Evolutionary conservation across 148 eudicot genomes (phyloP).

Genomic region (Heliamphora exappendiculata): DNA sequence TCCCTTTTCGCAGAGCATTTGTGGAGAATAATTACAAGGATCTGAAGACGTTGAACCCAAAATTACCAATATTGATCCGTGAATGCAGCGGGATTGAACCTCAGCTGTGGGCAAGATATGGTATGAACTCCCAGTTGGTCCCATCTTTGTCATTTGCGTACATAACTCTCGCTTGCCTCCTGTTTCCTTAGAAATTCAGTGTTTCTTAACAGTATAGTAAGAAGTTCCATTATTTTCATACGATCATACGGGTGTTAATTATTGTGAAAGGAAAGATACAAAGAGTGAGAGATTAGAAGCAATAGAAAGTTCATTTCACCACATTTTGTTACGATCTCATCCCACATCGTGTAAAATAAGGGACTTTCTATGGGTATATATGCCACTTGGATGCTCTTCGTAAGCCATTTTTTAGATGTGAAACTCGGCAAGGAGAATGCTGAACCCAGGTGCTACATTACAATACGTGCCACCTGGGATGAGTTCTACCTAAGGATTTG

Average conservation of each 20-base stretch:
- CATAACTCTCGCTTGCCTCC: neutral
- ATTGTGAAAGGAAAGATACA: neutral
- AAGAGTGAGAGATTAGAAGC: neutral
- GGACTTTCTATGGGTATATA: no score
- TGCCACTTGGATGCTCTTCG: no score
- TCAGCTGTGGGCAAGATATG: slow-evolving; percentile 97
- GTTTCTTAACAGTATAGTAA: neutral
- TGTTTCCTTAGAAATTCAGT: neutral
- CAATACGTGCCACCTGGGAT: no score
- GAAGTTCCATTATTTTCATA: neutral
- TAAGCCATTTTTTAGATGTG: no score
- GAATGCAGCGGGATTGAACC: slow-evolving; percentile 79
- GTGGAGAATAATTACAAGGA: slow-evolving; percentile 87
- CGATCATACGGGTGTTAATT: neutral
- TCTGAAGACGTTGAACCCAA: slow-evolving; percentile 77
- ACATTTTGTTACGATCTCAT: no score
- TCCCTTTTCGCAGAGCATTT: slow-evolving; percentile 42
- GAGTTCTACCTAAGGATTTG: no score
- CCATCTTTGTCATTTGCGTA: neutral
- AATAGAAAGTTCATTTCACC: no score
- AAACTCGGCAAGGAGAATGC: no score
- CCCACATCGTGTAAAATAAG: no score
- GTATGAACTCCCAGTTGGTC: slow-evolving; percentile 21
- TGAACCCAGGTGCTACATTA: no score
- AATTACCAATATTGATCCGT: slow-evolving; percentile 82